A percentile compares a stretch with the other conserved stretches of the same genome.
These are phyloP conservation scores for Metarhizium rileyi DNA, from an alignment of 2,329 filamentous ascomycete species.

Conservation along the genomic window DNA sequence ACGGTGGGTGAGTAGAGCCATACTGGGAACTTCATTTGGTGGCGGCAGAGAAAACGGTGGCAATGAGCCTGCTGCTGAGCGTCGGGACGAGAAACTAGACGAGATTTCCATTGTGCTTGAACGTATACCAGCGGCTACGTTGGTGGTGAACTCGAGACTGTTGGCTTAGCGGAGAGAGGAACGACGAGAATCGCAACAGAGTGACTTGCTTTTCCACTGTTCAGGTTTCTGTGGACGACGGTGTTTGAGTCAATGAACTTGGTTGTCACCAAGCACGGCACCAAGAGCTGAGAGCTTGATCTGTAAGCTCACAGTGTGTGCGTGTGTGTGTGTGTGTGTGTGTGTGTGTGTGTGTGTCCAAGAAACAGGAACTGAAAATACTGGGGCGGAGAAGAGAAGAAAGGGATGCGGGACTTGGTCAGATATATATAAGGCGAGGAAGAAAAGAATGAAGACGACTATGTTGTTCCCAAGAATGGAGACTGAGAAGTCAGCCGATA, in stretches of 20 bases:
- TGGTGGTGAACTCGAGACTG: neutral
- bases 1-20: slow-evolving; percentile 14
- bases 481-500: too few relatives aligned
- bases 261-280: neutral
- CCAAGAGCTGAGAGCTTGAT: neutral
- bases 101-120: slow-evolving; percentile 18
- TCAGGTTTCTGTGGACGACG: neutral
- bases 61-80: slow-evolving; percentile 22
- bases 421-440: too few relatives aligned
- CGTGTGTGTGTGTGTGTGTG: too few relatives aligned
- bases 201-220: neutral
- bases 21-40: slow-evolving; percentile 28
- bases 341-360: too few relatives aligned
- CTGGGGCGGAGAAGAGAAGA: too few relatives aligned
- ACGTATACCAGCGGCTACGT: neutral
- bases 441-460: too few relatives aligned
- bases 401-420: too few relatives aligned
- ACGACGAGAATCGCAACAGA: neutral
- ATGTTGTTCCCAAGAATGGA: too few relatives aligned
- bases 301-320: too few relatives aligned
- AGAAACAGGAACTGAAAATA: too few relatives aligned
- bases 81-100: slow-evolving; percentile 23
- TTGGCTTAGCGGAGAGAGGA: neutral
- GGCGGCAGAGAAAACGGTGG: slow-evolving; percentile 27
- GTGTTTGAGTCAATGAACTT: neutral